These are phyloP conservation scores for Phaffia tasmanica DNA, from an alignment of 768 basidiomycete genomes.

Conservation along the genomic window DNA sequence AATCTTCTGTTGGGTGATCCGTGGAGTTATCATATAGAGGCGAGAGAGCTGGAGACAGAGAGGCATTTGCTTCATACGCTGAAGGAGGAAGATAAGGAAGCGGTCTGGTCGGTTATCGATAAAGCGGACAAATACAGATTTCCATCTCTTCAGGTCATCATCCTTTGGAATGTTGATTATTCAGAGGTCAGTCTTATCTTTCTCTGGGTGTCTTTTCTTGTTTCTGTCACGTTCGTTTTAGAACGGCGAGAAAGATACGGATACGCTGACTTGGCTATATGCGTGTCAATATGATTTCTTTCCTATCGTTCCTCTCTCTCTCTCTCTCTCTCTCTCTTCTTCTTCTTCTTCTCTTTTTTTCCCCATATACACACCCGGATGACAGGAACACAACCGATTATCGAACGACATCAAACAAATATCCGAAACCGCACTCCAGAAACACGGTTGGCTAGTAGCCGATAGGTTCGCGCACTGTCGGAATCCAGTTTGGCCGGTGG, in stretches of 20 bases:
- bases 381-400: no score
- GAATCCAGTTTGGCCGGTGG: no score
- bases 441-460: no score
- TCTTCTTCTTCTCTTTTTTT: neutral
- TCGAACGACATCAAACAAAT: no score
- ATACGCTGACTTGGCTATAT: neutral
- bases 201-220: no score
- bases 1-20: conserved; percentile 17
- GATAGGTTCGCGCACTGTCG: no score
- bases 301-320: neutral
- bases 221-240: no score
- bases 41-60: neutral
- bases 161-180: conserved; percentile 16
- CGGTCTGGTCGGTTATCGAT: conserved; percentile 3
- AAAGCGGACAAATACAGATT: neutral
- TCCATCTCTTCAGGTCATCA: conserved; percentile 3
- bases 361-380: no score
- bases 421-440: no score
- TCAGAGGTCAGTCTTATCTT: no score
- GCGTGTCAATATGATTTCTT: neutral
- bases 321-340: neutral
- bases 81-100: conserved; percentile 8
- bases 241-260: neutral
- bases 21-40: conserved; percentile 11
- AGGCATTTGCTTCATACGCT: neutral